Percentiles rank a stretch among this genome's conserved stretches.
Evolutionary conservation across 352 stramenopile genomes (phyloP).

Genomic region (Globisporangium barbulae): DNA sequence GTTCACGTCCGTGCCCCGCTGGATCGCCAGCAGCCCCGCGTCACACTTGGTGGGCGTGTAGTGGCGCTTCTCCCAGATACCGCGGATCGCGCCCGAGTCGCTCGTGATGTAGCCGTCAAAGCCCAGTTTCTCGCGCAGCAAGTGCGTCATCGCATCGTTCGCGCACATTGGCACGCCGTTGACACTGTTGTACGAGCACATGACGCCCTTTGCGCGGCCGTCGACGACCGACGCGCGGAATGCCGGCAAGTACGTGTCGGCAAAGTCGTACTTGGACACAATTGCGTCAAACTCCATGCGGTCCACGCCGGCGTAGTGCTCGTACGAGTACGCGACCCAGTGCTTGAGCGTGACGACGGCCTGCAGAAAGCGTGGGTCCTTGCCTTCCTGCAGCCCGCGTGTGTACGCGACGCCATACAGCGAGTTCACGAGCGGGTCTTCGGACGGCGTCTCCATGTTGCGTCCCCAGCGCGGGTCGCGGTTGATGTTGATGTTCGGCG

Average conservation of each 20-base stretch:
- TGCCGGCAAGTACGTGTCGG: conserved; percentile 90
- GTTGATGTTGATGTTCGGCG: conserved; percentile 95
- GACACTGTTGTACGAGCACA: conserved; percentile 97
- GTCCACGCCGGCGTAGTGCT: conserved; percentile 65
- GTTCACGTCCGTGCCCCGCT: conserved; percentile 86
- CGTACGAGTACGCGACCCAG: conserved; percentile 91
- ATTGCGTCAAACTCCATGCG: conserved; percentile 88
- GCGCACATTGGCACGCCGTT: conserved; percentile 94
- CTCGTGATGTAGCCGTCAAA: conserved; percentile 96
- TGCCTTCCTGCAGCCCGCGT: conserved; percentile 81
- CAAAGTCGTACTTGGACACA: conserved; percentile 89
- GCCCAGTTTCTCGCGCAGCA: conserved; percentile 71
- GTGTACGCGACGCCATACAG: conserved; percentile 92
- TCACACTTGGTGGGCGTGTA: conserved; percentile 78
- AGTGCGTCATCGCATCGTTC: conserved; percentile 70
- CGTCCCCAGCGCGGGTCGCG: conserved; percentile 93
- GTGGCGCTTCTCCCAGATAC: conserved; percentile 74
- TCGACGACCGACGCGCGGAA: conserved; percentile 84
- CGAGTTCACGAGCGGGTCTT: conserved; percentile 91
- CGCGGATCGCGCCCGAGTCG: conserved; percentile 90
- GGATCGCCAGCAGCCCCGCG: conserved; percentile 50
- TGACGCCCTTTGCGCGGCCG: conserved; percentile 81
- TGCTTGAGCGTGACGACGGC: conserved; percentile 93
- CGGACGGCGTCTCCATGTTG: conserved; percentile 91
- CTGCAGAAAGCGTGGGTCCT: conserved; percentile 63